These are phyloP conservation scores for Tulasnella sp. DNA, from an alignment of 768 basidiomycete genomes.

Conservation along the genomic window DNA sequence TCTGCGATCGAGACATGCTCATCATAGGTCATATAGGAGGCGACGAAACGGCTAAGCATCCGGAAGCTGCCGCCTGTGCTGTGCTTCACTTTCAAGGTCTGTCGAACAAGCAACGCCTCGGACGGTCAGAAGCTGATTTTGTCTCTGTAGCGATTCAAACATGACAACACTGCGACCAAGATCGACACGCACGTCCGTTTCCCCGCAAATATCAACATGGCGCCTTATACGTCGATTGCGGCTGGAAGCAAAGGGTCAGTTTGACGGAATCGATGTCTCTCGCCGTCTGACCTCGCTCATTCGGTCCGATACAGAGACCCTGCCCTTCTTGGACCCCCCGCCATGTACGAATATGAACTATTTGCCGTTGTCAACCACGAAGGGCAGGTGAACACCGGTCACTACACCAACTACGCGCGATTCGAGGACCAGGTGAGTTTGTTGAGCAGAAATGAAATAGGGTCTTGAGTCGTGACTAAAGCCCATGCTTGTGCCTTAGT, in stretches of 20 bases:
- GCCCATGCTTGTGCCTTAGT: constrained; percentile 35
- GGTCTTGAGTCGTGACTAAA: neutral
- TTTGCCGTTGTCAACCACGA: constrained; percentile 93
- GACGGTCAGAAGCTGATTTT: neutral
- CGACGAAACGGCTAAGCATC: constrained; percentile 76
- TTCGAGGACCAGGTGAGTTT: constrained; percentile 69
- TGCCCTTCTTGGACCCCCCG: constrained; percentile 31
- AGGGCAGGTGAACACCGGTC: constrained; percentile 88
- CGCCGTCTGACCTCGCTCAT: neutral
- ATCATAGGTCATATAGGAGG: constrained; percentile 38
- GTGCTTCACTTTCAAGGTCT: constrained; percentile 90
- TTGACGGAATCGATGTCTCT: neutral
- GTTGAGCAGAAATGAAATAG: neutral
- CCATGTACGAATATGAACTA: constrained; percentile 80
- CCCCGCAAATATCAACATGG: constrained; percentile 79
- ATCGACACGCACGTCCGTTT: constrained; percentile 75
- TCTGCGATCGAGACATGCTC: neutral
- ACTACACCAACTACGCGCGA: constrained; percentile 81
- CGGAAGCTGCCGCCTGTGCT: constrained; percentile 78
- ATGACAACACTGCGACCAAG: constrained; percentile 69
- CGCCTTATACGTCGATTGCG: constrained; percentile 62
- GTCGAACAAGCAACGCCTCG: neutral
- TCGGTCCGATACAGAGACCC: neutral
- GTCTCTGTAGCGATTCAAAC: constrained; percentile 70
- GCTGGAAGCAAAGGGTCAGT: constrained; percentile 28